Evolutionary conservation across 495 filamentous ascomycete genomes (phyloP).

Genomic region (Evansstolkia leycettana): DNA sequence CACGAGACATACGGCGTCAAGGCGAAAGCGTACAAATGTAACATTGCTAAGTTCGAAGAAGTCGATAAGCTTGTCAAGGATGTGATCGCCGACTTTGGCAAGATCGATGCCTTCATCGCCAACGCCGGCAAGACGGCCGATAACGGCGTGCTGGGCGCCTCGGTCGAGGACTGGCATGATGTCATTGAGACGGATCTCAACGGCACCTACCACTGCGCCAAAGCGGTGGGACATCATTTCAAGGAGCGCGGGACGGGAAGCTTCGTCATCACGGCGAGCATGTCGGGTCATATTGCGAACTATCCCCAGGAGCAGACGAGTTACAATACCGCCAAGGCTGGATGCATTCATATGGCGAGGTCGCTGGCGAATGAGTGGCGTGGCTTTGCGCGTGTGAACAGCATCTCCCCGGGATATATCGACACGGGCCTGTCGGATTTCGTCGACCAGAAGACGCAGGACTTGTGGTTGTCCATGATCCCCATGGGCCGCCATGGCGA

Average conservation of each 20-base stretch:
- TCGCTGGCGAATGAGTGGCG: constrained; percentile 68
- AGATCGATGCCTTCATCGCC: constrained; percentile 56
- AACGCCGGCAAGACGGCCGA: constrained; percentile 57
- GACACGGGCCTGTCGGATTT: constrained; percentile 70
- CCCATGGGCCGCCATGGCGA: constrained; percentile 62
- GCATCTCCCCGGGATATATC: constrained; percentile 67
- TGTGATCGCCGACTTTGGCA: constrained; percentile 50
- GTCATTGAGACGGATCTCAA: constrained; percentile 54
- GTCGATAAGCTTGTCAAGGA: constrained; percentile 36
- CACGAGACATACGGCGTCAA: constrained; percentile 49
- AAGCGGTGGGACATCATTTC: constrained; percentile 52
- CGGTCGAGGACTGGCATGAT: constrained; percentile 53
- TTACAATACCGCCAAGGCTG: constrained; percentile 73
- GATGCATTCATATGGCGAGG: constrained; percentile 38
- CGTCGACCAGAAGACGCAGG: constrained; percentile 54
- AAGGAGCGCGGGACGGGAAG: constrained; percentile 46
- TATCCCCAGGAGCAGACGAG: constrained; percentile 67
- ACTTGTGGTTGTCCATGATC: constrained; percentile 63
- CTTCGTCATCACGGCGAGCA: constrained; percentile 52
- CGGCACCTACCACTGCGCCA: constrained; percentile 58
- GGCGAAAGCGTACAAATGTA: constrained; percentile 52
- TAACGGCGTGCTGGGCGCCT: constrained; percentile 49
- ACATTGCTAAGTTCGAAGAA: constrained; percentile 38
- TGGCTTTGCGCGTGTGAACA: constrained; percentile 65
- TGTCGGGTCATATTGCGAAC: constrained; percentile 68